These are phyloP conservation scores for Cladorrhinum sp. DNA, from an alignment of 2,329 filamentous ascomycete genomes.

Conservation along the genomic window DNA sequence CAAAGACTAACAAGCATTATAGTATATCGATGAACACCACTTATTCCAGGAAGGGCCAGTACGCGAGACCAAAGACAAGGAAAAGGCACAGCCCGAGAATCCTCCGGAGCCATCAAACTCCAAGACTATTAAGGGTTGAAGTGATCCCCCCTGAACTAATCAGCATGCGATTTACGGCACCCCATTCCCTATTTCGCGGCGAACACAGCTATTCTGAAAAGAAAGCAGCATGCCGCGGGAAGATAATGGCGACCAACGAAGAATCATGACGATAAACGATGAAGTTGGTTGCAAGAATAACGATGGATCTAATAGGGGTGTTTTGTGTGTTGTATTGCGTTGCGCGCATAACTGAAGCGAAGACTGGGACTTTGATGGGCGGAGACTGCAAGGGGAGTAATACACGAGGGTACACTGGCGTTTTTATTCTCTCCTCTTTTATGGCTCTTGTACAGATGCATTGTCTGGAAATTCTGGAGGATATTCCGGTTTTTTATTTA, in stretches of 20 bases:
- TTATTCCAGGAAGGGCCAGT: conserved; percentile 55
- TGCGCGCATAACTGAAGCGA: not conserved
- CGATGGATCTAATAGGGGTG: not conserved
- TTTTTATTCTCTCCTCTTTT: too few relatives aligned
- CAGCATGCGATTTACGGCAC: not conserved
- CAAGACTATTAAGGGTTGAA: conserved; percentile 14
- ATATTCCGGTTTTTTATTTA: not conserved
- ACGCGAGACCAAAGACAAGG: conserved; percentile 16
- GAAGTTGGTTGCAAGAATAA: not conserved
- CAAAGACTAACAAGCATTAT: conserved; percentile 42
- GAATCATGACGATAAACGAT: not conserved
- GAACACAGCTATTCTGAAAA: not conserved
- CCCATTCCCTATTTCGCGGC: too few relatives aligned
- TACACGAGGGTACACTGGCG: too few relatives aligned
- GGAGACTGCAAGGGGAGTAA: too few relatives aligned
- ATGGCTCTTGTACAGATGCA: too few relatives aligned
- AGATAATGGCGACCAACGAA: not conserved
- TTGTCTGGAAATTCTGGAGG: not conserved
- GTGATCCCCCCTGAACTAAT: too few relatives aligned
- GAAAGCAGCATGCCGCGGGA: not conserved
- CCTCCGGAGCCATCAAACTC: conserved; percentile 6
- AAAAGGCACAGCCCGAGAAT: conserved; percentile 11
- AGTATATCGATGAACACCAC: conserved; percentile 67
- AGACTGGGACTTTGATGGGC: too few relatives aligned
- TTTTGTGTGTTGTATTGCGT: not conserved